Conservation (phyloP, 2,329 filamentous ascomycete species). For the Talaromyces sp. region DNA sequence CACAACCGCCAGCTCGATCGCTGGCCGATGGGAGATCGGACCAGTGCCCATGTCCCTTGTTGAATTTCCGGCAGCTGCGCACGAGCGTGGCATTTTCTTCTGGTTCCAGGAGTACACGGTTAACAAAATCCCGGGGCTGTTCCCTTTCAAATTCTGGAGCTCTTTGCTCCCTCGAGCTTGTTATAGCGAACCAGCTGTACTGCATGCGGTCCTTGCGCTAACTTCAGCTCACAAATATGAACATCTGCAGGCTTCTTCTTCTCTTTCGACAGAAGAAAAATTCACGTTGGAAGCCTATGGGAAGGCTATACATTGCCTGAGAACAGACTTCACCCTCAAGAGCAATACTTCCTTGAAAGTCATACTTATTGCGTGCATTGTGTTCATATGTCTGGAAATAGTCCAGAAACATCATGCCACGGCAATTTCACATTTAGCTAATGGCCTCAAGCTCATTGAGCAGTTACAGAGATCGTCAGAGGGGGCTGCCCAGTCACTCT, state of each 20-base stretch:
- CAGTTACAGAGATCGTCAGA: not conserved
- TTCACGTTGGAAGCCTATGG: slow-evolving; percentile 1
- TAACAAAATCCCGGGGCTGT: slow-evolving; percentile 1
- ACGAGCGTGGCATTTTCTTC: not conserved
- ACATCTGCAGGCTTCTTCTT: not conserved
- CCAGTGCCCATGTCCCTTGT: not conserved
- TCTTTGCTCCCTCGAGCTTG: not conserved
- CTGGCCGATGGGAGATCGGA: not conserved
- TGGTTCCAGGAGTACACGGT: slow-evolving; percentile 1
- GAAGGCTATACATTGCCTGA: not conserved
- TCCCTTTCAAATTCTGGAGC: not conserved
- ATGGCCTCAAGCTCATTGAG: not conserved
- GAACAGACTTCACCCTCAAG: not conserved
- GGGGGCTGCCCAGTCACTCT: not conserved
- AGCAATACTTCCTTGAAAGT: not conserved
- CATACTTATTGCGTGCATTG: not conserved
- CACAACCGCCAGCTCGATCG: not conserved
- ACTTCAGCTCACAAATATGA: not conserved
- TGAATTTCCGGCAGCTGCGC: not conserved
- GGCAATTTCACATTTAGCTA: not conserved
- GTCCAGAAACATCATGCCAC: slow-evolving; percentile 1
- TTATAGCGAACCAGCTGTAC: not conserved
- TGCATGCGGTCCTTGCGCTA: not conserved
- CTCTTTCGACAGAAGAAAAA: not conserved
- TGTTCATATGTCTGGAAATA: slow-evolving; percentile 2